Evolutionary conservation across 495 filamentous ascomycete genomes (phyloP), one percentile per base, ranked within the genome.

Genomic region (Xylaria longipes): DNA sequence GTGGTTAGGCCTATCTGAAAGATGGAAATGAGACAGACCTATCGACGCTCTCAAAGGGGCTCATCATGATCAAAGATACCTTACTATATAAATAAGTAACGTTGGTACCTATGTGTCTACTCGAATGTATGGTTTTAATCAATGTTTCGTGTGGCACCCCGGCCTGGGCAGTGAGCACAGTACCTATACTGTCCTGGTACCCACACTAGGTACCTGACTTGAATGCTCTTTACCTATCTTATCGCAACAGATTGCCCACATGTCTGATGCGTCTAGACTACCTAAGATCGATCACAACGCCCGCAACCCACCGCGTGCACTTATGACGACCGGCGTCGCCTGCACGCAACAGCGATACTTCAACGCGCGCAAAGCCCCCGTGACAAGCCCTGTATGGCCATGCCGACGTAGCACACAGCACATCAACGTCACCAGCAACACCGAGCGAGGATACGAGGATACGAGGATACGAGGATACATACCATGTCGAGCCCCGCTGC

Each of bases 401-500:
- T 70, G 68, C 15, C 68, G 33, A 41, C 57, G 37, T 70, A 70
- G 43, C 37, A 61, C 7, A 48, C 7, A 33, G 41, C 3, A 48
- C 25, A 65, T 11, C 39, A 33, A 46, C 25, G 25, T 33, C 29
- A 35, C 64, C 25, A 35, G 5, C 45, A 39, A 35, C 64, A 22
- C 37, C n/a, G 27, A 41, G 35, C 20, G n/a, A 63, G n/a, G 35
- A 43, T 35, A 29, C 54, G n/a, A n/a, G n/a, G n/a, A n/a, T n/a
- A n/a, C n/a, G n/a, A n/a, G n/a, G n/a, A n/a, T n/a, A n/a, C 20
- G n/a, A 63, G n/a, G 35, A 43, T 35, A 29, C 54, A 56, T 29
- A 46, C 54, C 33, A 79, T 79, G 77, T 74, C 75, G 65, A 75
- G 84, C 76, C 82, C 87, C 73, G 77, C 86, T 52, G 81, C 82